Evolutionary conservation across 352 stramenopile genomes (phyloP), one percentile per base, ranked within the genome.

Genomic region (Phytophthora parvispora): DNA sequence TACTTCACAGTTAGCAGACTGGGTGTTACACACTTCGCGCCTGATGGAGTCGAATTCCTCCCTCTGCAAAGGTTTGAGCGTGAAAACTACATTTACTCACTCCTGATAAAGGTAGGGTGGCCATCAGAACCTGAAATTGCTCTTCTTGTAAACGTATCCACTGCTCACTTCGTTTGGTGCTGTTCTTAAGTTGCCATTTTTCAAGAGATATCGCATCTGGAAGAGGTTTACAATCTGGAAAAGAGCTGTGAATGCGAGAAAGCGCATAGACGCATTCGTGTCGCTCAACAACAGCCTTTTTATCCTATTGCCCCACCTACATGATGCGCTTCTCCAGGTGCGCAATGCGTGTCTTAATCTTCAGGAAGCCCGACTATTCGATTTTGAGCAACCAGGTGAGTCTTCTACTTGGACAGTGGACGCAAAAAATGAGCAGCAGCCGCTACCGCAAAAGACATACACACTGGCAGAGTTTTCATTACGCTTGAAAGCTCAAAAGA

Each of bases 201-300:
- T 98, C 71, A 84, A 80, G 45, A 84, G 86, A 18, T 98, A 98
- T 78, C 84, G 86, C 6, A 45, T 82, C 20, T 99, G 95, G 95
- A 99, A 99, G 64, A 83, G 74, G 25, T 99, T 98, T 62, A 81
- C 64, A 6, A 73, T 95, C 16, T 99, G 95, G 95, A 95, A 93
- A 34, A 83, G 82, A 58, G 74, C 77, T 29, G 60, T 99, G 28
- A 91, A 82, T 28, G 52, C 77, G 0, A 62, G 68, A 45, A 91
- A 83, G 72, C 87, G 67, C 16, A 59, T 57, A 16, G 64, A 77
- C 22, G 79, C 63, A 10, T 60, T 72, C 12, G 29, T 81, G 0
- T 80, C 75, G 3, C 69, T 98, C 2, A 87, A 84, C n/a, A 81
- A 84, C 48, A 87, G 90, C 20, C 79, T 98, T 4, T 98, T 99